Percentiles rank a stretch among this genome's conserved stretches.
Evolutionary conservation across 345 rosid species (phyloP).

Genomic region (Gossypium turneri): DNA sequence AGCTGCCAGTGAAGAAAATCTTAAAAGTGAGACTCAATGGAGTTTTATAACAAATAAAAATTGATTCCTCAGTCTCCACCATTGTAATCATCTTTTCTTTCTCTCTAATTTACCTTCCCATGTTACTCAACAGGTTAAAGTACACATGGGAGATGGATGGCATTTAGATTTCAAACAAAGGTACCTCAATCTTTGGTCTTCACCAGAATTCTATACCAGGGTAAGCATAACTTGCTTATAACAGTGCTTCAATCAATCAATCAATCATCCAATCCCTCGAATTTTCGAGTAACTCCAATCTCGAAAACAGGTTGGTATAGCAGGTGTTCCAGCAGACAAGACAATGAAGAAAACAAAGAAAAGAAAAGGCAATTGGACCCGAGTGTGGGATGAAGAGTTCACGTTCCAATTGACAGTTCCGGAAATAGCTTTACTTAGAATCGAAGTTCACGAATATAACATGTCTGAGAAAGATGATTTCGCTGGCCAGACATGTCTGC

Average conservation of each 20-base stretch:
- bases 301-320: conserved; percentile 53
- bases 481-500: conserved; percentile 70
- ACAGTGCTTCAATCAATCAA: background rate
- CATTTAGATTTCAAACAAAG: conserved; percentile 44
- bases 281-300: background rate
- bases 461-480: conserved; percentile 68
- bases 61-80: background rate
- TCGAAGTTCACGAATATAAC: conserved; percentile 67
- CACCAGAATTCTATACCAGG: conserved; percentile 67
- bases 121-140: conserved; percentile 40
- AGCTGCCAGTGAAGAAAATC: conserved; percentile 37
- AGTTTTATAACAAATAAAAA: background rate
- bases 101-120: conserved; percentile 3
- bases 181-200: conserved; percentile 49
- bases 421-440: conserved; percentile 55
- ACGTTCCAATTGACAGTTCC: conserved; percentile 60
- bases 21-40: conserved; percentile 37
- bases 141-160: conserved; percentile 76
- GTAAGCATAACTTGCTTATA: conserved; percentile 19
- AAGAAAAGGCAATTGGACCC: conserved; percentile 55
- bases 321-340: conserved; percentile 56
- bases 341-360: conserved; percentile 59
- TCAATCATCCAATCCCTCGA: background rate
- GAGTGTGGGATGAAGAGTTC: conserved; percentile 69
- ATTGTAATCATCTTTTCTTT: background rate